Base-by-base conservation (phyloP, 1,139 yeast species). In the Lizanozyma gosingica region DNA sequence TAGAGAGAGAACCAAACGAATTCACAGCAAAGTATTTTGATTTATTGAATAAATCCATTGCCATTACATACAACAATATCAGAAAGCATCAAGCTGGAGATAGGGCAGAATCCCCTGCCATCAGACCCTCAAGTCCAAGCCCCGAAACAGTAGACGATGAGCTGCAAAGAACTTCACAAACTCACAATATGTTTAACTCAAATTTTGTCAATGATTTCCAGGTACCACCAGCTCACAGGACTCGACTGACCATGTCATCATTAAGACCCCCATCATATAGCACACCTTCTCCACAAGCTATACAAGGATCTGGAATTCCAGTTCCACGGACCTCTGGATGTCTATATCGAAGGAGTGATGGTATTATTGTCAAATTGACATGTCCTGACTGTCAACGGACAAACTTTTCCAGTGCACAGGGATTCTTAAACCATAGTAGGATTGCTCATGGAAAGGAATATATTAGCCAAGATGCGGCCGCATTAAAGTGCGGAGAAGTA, bases 321-420 rank as follows among this genome's bases (percentile, higher is more conserved):
- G 43, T 38, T 40, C 42, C 37, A 43, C 49, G 63, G 39, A 59
- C 71, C 37, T 51, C 71, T 37, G 76, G 76, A 6, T 83, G 94
- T 50, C 67, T 83, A 4, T 81, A 80, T 53, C 68, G 83, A 43
- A 63, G 94, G 44, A 74, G 83, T 3, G 94, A 84, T 56, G 90
- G 92, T 1, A 68, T 82, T 0, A 62, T 82, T 18, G 88, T 83
- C 4, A 67, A 79, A 40, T 65, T 84, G 18, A 78, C 78, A 4
- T 84, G 94, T 55, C 78, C 81, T 0, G 75, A 71, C 41, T 84
- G 94, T 57, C 72, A 67, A 14, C 62, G 92, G 41, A 72, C 78
- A 39, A 83, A 83, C 46, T 84, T 84, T 54, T 78, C 85, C 4
- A 77, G 85, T 14, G 86, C 88, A 0, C 94, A 84, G 55, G 94